Base-by-base conservation (phyloP, 257 asterid species). In the Avicennia marina region DNA sequence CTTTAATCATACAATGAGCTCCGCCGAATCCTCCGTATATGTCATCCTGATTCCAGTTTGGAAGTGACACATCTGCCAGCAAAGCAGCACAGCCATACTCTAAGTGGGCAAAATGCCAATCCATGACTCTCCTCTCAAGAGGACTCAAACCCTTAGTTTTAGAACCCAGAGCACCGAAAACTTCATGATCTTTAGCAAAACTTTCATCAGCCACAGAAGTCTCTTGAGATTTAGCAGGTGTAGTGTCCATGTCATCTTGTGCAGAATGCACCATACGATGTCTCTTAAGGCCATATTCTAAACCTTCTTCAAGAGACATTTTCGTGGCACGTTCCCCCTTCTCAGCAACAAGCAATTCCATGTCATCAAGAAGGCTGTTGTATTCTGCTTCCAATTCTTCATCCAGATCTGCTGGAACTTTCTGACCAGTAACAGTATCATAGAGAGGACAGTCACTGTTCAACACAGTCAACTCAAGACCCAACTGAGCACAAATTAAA, bases 1-100 rank as follows among this genome's bases (percentile, higher is more conserved):
- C 99, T 82, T 89, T 82, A 49, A 93, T 86, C 99, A 93, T 93
- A 72, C 99, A 93, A 79, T 93, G 99, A 59, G 99, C 96, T 65
- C 99, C 99, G 18, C 99, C 99, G 68, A 93, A 93, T 62, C 99
- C 99, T 67, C 99, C 99, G 61, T 80, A 93, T 43, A 66, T 73
- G 66, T 93, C 99, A 74, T 93, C 99, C 64, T 93, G 99, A 64
- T 93, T 93, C 99, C 99, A 93, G 66, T 89, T 59, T 17, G 97
- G 97, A 58, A 93, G 95, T 56, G 99, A 93, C 27, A 93, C 99
- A 45, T 93, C 94, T 76, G 80, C 73, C 44, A 93, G 96, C 75
- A 80, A 66, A 42, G 99, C 91, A 67, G 97, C 97, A 70, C 99
- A 93, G 25, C 99, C 99, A 72, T 93, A 93, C 76, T 93, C 99